Percentiles rank a stretch among this genome's conserved stretches.
These are phyloP conservation scores for Russula olivacea DNA, from an alignment of 768 basidiomycete species.

Conservation along the genomic window DNA sequence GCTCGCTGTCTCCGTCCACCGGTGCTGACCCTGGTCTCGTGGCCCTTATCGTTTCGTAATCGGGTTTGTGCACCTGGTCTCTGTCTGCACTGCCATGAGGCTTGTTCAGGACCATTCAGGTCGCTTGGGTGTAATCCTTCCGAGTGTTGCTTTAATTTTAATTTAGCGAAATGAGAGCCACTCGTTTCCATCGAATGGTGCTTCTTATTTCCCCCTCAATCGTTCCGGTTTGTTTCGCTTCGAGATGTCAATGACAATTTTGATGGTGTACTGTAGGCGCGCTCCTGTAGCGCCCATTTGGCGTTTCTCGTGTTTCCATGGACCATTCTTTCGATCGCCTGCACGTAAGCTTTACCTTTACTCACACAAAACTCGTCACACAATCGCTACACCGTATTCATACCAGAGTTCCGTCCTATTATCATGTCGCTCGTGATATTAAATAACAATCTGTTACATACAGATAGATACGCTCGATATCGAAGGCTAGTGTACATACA, in stretches of 20 bases:
- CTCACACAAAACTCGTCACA: slow-evolving; percentile 9
- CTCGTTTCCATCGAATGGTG: neutral
- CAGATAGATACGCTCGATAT: slow-evolving; percentile 20
- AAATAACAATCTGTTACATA: slow-evolving; percentile 21
- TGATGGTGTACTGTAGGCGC: neutral
- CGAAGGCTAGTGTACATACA: slow-evolving; percentile 19
- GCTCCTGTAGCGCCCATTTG: neutral
- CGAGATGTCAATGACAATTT: neutral
- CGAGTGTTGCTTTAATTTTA: neutral
- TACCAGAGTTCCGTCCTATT: slow-evolving; percentile 6
- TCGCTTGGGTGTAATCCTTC: neutral
- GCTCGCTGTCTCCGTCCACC: neutral
- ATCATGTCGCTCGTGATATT: slow-evolving; percentile 11
- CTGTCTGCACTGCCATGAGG: slow-evolving; percentile 9
- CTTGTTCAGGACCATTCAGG: neutral
- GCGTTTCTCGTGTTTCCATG: slow-evolving; percentile 9
- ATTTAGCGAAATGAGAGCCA: neutral
- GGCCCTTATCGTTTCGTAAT: neutral
- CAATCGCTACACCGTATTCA: slow-evolving; percentile 2
- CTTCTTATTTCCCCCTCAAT: neutral
- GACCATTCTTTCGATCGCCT: slow-evolving; percentile 12
- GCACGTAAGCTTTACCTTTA: slow-evolving; percentile 3
- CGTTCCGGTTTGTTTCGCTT: neutral
- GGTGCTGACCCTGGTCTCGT: neutral
- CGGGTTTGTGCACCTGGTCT: neutral